Base-by-base conservation (phyloP, 148 eudicot species). In the Silene uniflora region DNA sequence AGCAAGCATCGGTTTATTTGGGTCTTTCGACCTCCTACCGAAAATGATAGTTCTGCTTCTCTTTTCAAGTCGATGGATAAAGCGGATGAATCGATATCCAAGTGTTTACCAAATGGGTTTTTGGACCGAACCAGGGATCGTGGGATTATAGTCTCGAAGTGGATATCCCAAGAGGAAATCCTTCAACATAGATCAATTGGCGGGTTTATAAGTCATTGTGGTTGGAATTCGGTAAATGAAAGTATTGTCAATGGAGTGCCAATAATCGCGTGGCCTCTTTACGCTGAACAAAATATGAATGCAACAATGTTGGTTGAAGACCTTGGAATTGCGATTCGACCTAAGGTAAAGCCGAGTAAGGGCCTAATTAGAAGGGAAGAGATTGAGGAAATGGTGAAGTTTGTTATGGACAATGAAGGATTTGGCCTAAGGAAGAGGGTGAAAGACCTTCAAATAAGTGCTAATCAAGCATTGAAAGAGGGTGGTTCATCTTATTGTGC, bases 1-100 rank as follows among this genome's bases (percentile, higher is more conserved):
- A 87, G 89, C 55, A 72, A 66, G 61, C 86, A 87, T 21, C 58
- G 81, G 62, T 87, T 87, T 79, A 56, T 87, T 75, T 87, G 87
- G 89, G 87, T 87, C 63, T 49, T 84, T 39, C 84, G 89, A 1
- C 85, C 89, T 46, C 85, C 83, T 32, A 74, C 1, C 0, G 81
- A 83, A 5, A 71, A 70, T 24, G 64, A 76, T 19, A 55, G 7
- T 3, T 42, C 77, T 7, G 78, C 35, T 14, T 77, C 74, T 2
- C 21, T 76, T 1, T 80, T 76, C 32, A 56, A 46, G n/a, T 32
- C 60, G 0, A 6, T 42, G 70, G 7, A 46, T 21, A 5, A 19
- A 8, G 23, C 22, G 25, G 60, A 77, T 9, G 73, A 58, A 42
- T 62, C 42, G 39, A 25, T 72, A 5, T 21, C 54, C 7, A 59